Evolutionary conservation across 768 basidiomycete species (phyloP), one percentile per base, ranked within the genome.

Genomic region (Lenzites betulinus): DNA sequence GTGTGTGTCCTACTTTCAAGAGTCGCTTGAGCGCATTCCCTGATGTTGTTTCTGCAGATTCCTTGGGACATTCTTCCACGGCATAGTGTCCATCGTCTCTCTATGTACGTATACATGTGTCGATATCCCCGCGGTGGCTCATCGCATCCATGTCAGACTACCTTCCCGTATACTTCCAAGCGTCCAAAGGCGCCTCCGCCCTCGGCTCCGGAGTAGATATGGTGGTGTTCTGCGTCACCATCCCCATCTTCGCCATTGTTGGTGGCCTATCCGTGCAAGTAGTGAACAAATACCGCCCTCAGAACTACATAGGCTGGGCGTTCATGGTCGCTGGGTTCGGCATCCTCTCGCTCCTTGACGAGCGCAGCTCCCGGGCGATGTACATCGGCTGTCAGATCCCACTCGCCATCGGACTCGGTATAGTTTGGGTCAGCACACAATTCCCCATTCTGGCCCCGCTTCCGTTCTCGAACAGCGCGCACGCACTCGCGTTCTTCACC

Each of bases 91-190:
- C 7, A 20, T 69, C 1, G 44, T 64, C 4, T 44, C 62, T n/a
- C 49, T 69, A 9, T 76, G 73, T 74, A 49, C 48, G 67, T n/a
- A n/a, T 16, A 39, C 52, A 13, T 35, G 22, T n/a, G n/a, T 57
- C 54, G n/a, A n/a, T 20, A 15, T 20, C 1, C 3, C 2, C 4
- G 18, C 12, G n/a, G n/a, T n/a, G n/a, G n/a, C 16, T n/a, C 38
- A 3, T 16, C 8, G 23, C 20, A 18, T 15, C 18, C 16, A 15
- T 23, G 12, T 44, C 70, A 75, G 77, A 76, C 64, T 80, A 77
- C 61, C 66, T 76, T 5, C 78, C 77, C 2, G 75, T 78, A 13
- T 81, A 77, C 66, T 80, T 78, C 64, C 80, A 81, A 62, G 78
- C 79, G 0, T 74, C 72, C 58, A 72, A 72, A 54, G 70, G 67